Evolutionary conservation across 257 asterid genomes (phyloP), one percentile per base, ranked within the genome.

Genomic region (Solanum medicagineum): DNA sequence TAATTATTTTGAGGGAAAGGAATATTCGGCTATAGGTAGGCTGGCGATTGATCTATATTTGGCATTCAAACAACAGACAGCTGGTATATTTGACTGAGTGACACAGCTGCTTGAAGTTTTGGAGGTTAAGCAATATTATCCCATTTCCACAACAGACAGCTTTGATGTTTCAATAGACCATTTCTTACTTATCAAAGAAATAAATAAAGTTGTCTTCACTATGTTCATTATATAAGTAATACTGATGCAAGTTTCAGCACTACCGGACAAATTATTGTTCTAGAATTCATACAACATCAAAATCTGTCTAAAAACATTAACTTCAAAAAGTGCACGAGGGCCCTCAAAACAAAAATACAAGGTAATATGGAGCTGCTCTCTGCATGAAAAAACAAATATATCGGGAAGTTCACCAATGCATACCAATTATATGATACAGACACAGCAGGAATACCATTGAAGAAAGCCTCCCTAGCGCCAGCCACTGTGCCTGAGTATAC

Each of bases 401-500:
- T 57, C 8, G 2, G 53, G 69, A 59, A 22, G 51, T 22, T 45
- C 79, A 77, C 7, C 13, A 59, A 17, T 12, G 75, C 89, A 13
- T 92, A 93, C 99, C 98, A 96, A 87, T 95, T 94, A 79, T 96
- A 96, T 83, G 99, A 96, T 63, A 96, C 15, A 86, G 98, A 93
- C 63, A 95, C 87, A 83, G 98, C 82, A 74, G 98, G 96, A 87
- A 96, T 85, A 81, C 90, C 97, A 89, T 89, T 86, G 54, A 96
- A 89, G 89, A 93, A 95, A 32, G 97, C 98, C 91, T 96, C 99
- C 5, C 99, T 92, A 63, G 99, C 99, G 84, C 99, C 99, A 40
- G 95, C 99, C 40, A 96, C 98, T 12, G 98, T 96, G 84, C 98
- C 99, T 29, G 99, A 96, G 89, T 94, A 94, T 74, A 90, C 87